Evolutionary conservation across 441 rosid genomes (phyloP).

Genomic region (Gossypium lobatum): DNA sequence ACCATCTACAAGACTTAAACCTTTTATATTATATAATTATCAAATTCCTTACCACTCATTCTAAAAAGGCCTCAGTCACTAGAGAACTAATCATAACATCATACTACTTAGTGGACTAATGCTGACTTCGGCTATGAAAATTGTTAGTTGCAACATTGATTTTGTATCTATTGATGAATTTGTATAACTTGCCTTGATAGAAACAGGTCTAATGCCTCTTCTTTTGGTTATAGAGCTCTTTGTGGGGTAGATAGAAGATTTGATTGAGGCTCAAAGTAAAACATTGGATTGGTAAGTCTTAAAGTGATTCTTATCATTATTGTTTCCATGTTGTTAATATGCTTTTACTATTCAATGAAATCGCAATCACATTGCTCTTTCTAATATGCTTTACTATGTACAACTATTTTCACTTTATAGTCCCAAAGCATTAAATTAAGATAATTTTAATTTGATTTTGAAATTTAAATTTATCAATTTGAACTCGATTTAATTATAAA

Average conservation of each 20-base stretch:
- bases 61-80: not conserved
- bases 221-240: not conserved
- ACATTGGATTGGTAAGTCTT: not conserved
- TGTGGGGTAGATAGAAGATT: conserved; percentile 14
- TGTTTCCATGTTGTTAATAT: conserved; percentile 13
- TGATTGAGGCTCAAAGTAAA: conserved; percentile 9
- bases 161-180: conserved; percentile 27
- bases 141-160: conserved; percentile 27
- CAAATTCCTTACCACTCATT: too few species aligned
- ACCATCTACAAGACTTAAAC: too few species aligned
- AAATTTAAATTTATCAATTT: too few species aligned
- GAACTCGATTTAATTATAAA: too few species aligned
- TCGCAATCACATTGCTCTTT: conserved; percentile 13
- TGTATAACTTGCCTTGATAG: conserved; percentile 24
- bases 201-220: conserved; percentile 18
- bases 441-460: too few species aligned
- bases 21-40: too few species aligned
- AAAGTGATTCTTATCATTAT: conserved; percentile 10
- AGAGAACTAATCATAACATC: conserved; percentile 36
- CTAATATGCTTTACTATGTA: not conserved
- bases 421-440: not conserved
- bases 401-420: conserved; percentile 8
- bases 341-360: conserved; percentile 13
- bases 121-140: conserved; percentile 35
- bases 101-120: conserved; percentile 29